Percentiles rank a stretch among this genome's conserved stretches.
phyloP scores from a whole-genome alignment of 163 green algal species.

The Smithsoniella earleae region DNA sequence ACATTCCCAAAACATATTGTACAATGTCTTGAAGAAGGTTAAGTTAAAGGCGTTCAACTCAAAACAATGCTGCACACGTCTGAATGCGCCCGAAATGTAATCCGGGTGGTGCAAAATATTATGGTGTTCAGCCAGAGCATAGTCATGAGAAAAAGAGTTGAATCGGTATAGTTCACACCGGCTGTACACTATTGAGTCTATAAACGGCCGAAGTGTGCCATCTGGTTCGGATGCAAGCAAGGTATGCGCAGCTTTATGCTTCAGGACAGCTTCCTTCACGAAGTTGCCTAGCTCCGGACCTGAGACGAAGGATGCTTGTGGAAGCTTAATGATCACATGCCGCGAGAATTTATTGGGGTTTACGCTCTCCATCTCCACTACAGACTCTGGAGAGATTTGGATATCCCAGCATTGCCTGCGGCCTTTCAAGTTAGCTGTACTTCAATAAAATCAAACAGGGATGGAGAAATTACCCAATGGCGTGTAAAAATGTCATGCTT shows the following conservation, averaged over 20 bases:
- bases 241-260: constrained; percentile 7
- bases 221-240: too few relatives aligned
- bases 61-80: too few relatives aligned
- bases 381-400: not conserved
- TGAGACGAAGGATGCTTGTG: not conserved
- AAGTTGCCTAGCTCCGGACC: not conserved
- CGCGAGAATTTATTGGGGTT: constrained; percentile 1
- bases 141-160: not conserved
- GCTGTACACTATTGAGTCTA: constrained; percentile 8
- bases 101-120: too few relatives aligned
- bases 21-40: too few relatives aligned
- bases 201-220: not conserved
- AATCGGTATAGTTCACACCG: too few relatives aligned
- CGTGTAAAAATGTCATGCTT: not conserved
- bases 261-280: constrained; percentile 10
- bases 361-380: constrained; percentile 22
- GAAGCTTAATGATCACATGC: not conserved
- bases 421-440: too few relatives aligned
- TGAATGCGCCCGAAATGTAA: too few relatives aligned
- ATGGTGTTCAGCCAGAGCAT: too few relatives aligned
- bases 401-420: too few relatives aligned
- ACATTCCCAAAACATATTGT: too few relatives aligned
- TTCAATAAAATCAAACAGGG: not conserved
- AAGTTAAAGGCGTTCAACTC: too few relatives aligned
- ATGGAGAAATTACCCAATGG: not conserved